phyloP scores from a whole-genome alignment of 2,329 filamentous ascomycete species.

The Aspergillus sojae region DNA sequence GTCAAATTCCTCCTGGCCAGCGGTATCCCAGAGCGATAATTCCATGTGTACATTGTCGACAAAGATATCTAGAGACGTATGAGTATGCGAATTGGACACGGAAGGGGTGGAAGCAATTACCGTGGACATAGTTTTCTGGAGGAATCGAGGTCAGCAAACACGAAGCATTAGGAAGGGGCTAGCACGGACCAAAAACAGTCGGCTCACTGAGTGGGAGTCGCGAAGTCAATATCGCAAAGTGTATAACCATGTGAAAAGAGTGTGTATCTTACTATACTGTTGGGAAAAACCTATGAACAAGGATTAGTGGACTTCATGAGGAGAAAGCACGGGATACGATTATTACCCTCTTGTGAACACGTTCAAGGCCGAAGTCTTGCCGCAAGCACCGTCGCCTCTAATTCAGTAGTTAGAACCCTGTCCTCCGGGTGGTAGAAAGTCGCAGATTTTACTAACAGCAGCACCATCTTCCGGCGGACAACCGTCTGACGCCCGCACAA shows the following conservation, averaged over 20 bases:
- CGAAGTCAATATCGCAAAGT: slow-evolving; percentile 25
- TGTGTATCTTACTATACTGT: slow-evolving; percentile 77
- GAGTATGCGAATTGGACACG: slow-evolving; percentile 17
- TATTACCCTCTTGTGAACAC: slow-evolving; percentile 95
- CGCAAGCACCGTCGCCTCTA: slow-evolving; percentile 93
- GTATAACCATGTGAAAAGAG: not conserved
- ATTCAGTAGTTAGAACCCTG: slow-evolving; percentile 24
- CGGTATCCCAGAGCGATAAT: slow-evolving; percentile 96
- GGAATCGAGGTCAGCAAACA: slow-evolving; percentile 31
- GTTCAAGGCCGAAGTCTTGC: slow-evolving; percentile 95
- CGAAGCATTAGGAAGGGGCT: slow-evolving; percentile 13
- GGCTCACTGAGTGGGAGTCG: slow-evolving; percentile 65
- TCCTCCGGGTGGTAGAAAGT: not conserved
- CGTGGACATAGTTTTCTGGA: slow-evolving; percentile 94
- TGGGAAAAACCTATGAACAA: slow-evolving; percentile 75
- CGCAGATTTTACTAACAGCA: slow-evolving; percentile 62
- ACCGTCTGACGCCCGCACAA: slow-evolving; percentile 77
- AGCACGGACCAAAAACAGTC: slow-evolving; percentile 74
- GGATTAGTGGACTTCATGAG: slow-evolving; percentile 21
- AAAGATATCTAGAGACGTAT: slow-evolving; percentile 74
- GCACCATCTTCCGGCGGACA: slow-evolving; percentile 93
- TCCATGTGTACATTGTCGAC: slow-evolving; percentile 97
- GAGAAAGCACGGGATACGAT: slow-evolving; percentile 12
- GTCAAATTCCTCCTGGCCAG: slow-evolving; percentile 98
- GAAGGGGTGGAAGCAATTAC: slow-evolving; percentile 53